Evolutionary conservation across 169 alveolate genomes (phyloP).

Genomic region (Cryptosporidium sp.): DNA sequence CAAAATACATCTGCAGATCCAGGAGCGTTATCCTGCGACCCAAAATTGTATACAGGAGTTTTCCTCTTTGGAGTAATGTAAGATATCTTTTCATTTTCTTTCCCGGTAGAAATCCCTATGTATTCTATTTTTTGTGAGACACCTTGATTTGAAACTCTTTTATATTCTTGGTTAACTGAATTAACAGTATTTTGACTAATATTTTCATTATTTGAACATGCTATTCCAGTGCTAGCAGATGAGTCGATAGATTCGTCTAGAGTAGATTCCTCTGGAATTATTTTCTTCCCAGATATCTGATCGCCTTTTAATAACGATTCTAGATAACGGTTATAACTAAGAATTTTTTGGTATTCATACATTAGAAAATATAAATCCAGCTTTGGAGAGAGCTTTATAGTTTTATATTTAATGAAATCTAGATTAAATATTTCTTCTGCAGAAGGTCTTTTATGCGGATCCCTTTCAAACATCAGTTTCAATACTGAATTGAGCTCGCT

Average conservation of each 20-base stretch:
- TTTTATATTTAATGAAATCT: conserved; percentile 19
- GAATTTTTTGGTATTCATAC: conserved; percentile 49
- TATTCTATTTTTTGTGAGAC: neutral
- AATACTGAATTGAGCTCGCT: conserved; percentile 81
- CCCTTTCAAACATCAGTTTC: conserved; percentile 80
- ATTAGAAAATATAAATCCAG: conserved; percentile 15
- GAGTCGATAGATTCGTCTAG: conserved; percentile 46
- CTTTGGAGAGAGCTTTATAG: neutral
- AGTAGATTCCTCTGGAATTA: conserved; percentile 21
- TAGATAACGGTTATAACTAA: conserved; percentile 30
- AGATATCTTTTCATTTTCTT: conserved; percentile 21
- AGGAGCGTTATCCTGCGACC: neutral
- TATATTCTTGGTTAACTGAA: neutral
- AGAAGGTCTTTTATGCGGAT: conserved; percentile 85
- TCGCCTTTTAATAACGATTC: conserved; percentile 49
- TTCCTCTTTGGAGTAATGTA: conserved; percentile 55
- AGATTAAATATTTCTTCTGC: conserved; percentile 77
- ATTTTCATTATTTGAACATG: conserved; percentile 31
- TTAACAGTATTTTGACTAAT: neutral
- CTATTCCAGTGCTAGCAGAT: conserved; percentile 16
- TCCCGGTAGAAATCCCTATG: neutral
- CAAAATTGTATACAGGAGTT: neutral
- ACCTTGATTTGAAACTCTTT: neutral
- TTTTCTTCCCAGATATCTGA: neutral
- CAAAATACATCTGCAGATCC: conserved; percentile 7